Evolutionary conservation across 2,329 filamentous ascomycete species (phyloP).

Genomic region (Scedosporium aurantiacum): DNA sequence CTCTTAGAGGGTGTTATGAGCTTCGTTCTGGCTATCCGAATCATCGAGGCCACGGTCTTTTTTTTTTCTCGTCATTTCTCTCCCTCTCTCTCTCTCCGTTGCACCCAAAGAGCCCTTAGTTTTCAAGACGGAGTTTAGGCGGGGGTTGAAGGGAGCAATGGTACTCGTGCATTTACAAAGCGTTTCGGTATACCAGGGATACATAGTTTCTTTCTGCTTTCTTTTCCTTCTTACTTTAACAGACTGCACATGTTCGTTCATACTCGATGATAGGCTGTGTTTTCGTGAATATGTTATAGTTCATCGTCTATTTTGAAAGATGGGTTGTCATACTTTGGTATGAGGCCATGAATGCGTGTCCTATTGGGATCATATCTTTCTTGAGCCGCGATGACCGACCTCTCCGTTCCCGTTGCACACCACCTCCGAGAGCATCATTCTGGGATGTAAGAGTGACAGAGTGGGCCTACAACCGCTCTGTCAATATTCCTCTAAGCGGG

Average conservation of each 20-base stretch:
- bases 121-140: conserved; percentile 1
- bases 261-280: neutral
- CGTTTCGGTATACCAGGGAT: conserved; percentile 3
- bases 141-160: neutral
- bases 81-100: neutral
- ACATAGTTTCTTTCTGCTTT: neutral
- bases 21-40: neutral
- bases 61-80: neutral
- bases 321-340: neutral
- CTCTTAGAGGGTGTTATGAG: neutral
- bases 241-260: neutral
- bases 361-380: neutral
- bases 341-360: neutral
- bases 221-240: neutral
- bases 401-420: neutral
- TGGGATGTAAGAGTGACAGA: neutral
- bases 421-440: no score
- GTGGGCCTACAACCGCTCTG: neutral
- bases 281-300: neutral
- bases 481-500: neutral
- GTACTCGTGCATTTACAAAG: conserved; percentile 6
- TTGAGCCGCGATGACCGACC: neutral
- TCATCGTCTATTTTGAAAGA: neutral
- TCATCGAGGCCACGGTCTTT: neutral
- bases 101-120: neutral